Percentiles rank a stretch among this genome's conserved stretches.
These are phyloP conservation scores for Pisolithus thermaeus DNA, from an alignment of 1,284 basidiomycete genomes.

Conservation along the genomic window DNA sequence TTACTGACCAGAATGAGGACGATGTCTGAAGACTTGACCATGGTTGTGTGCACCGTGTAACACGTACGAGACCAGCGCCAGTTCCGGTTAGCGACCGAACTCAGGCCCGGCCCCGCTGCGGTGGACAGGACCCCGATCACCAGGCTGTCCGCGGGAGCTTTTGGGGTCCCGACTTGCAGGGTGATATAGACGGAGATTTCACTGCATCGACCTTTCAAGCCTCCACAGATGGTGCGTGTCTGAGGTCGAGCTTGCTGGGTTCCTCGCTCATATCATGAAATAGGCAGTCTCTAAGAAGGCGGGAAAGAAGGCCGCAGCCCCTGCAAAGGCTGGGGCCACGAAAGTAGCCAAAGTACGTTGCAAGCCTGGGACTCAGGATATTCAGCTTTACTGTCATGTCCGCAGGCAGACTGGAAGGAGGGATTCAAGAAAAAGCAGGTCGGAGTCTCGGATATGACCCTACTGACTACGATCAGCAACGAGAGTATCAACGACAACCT, in stretches of 20 bases:
- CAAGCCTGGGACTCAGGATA: conserved; percentile 1
- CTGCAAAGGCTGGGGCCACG: conserved; percentile 57
- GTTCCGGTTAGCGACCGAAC: no score
- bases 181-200: no score
- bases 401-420: conserved; percentile 94
- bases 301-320: conserved; percentile 74
- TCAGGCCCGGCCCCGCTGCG: no score
- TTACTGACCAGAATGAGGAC: conserved; percentile 33
- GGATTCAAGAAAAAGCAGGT: conserved; percentile 98
- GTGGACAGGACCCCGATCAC: conserved; percentile 15
- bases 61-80: not conserved
- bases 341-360: conserved; percentile 70
- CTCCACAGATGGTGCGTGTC: conserved; percentile 19
- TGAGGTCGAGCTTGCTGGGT: not conserved
- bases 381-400: conserved; percentile 2
- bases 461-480: conserved; percentile 95
- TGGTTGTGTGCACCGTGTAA: conserved; percentile 5
- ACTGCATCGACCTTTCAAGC: not conserved
- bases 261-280: conserved; percentile 4
- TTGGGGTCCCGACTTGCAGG: no score
- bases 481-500: conserved; percentile 98
- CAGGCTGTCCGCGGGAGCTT: no score
- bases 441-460: conserved; percentile 98
- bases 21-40: conserved; percentile 30
- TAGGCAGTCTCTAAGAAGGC: conserved; percentile 90